Percentiles rank a stretch among this genome's conserved stretches.
Evolutionary conservation across 2,329 filamentous ascomycete species (phyloP).

Genomic region (Scleromitrula shiraiana): DNA sequence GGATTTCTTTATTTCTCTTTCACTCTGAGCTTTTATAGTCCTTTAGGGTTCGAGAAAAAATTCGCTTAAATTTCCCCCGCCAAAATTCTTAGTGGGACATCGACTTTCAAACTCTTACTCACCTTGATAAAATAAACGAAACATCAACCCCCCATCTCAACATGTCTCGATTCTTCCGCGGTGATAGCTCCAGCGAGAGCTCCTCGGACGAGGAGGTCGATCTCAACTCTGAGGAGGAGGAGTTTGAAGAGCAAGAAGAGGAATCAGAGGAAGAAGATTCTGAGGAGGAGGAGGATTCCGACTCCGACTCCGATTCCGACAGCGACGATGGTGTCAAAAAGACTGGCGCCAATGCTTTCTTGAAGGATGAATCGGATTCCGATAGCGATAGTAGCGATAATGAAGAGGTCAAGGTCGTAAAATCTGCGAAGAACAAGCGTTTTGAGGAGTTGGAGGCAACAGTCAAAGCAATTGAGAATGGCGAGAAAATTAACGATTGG

Average conservation of each 20-base stretch:
- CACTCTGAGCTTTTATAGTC: no score
- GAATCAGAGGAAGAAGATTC: slow-evolving; percentile 41
- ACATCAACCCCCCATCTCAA: slow-evolving; percentile 32
- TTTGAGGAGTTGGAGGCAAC: slow-evolving; percentile 87
- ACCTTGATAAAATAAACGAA: background rate
- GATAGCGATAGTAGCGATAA: slow-evolving; percentile 72
- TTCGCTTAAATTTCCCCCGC: slow-evolving; percentile 12
- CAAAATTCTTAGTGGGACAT: slow-evolving; percentile 5
- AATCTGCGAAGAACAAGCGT: slow-evolving; percentile 97
- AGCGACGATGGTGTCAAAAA: slow-evolving; percentile 59
- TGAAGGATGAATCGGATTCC: slow-evolving; percentile 68
- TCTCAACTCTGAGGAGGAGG: slow-evolving; percentile 69
- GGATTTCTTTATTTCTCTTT: no score
- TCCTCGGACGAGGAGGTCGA: slow-evolving; percentile 92
- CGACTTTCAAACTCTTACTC: background rate
- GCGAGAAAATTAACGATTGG: slow-evolving; percentile 97
- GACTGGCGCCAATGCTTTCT: slow-evolving; percentile 73
- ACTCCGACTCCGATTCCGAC: slow-evolving; percentile 40
- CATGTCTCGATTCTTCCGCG: slow-evolving; percentile 97
- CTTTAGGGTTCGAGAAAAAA: slow-evolving; percentile 5
- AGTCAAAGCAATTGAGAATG: slow-evolving; percentile 90
- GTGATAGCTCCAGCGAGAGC: slow-evolving; percentile 91
- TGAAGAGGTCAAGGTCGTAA: slow-evolving; percentile 77
- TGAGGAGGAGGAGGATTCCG: slow-evolving; percentile 46
- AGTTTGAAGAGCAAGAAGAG: slow-evolving; percentile 46